These are phyloP conservation scores for Oryza nivara DNA, from an alignment of 176 grass and related monocot species.

Conservation along the genomic window DNA sequence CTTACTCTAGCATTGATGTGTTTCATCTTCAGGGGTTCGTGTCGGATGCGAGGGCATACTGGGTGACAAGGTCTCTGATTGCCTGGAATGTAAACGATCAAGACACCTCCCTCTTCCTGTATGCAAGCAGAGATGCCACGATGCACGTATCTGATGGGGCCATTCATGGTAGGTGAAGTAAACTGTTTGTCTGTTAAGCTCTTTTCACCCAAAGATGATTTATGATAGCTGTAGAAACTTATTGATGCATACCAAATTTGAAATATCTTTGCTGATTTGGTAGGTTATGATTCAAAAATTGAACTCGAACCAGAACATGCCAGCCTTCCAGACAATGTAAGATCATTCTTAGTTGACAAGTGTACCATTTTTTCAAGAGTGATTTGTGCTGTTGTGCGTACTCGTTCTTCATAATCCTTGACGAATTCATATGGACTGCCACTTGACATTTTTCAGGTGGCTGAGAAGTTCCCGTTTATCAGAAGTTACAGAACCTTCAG, in stretches of 20 bases:
- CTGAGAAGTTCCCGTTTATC: conserved; percentile 84
- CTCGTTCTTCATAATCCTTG: background rate
- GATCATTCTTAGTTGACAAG: background rate
- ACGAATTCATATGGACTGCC: background rate
- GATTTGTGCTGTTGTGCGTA: background rate
- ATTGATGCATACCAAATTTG: background rate
- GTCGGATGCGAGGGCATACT: conserved; percentile 69
- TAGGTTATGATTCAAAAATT: conserved; percentile 85
- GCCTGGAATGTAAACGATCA: conserved; percentile 62
- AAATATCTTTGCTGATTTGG: conserved; percentile 25
- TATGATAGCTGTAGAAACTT: background rate
- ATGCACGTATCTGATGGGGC: conserved; percentile 43
- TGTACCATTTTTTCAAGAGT: background rate
- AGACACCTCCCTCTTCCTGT: conserved; percentile 60
- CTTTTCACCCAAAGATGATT: background rate
- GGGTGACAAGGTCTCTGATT: conserved; percentile 66
- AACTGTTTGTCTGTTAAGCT: background rate
- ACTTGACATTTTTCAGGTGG: conserved; percentile 56
- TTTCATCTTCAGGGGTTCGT: conserved; percentile 53
- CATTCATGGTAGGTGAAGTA: conserved; percentile 55
- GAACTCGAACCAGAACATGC: conserved; percentile 57
- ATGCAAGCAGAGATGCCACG: conserved; percentile 61
- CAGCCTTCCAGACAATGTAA: conserved; percentile 68
- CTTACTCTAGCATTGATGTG: background rate
- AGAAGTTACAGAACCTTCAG: conserved; percentile 68